These are phyloP conservation scores for Chlorella vulgaris DNA, from an alignment of 139 green algal genomes.

Conservation along the genomic window DNA sequence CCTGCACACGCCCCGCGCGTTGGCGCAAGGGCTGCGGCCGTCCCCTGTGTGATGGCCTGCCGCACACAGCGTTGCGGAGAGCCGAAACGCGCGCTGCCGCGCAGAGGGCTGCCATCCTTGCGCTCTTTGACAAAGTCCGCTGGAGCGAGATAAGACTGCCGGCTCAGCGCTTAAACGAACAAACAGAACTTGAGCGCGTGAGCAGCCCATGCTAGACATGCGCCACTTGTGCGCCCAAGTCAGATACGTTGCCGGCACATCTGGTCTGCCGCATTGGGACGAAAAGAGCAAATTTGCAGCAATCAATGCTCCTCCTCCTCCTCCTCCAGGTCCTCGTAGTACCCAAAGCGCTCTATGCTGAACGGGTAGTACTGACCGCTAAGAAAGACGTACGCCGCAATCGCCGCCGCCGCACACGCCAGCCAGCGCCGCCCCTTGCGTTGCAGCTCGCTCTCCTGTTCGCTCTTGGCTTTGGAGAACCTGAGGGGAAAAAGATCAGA, in stretches of 20 bases:
- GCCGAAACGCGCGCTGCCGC: no score
- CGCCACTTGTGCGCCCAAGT: no score
- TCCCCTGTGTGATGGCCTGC: no score
- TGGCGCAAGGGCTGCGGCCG: not conserved
- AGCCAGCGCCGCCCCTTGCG: slow-evolving; percentile 46
- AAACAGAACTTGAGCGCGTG: not conserved
- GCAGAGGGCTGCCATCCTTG: no score
- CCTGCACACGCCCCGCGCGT: not conserved
- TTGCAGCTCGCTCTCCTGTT: slow-evolving; percentile 19
- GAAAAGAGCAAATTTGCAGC: not conserved
- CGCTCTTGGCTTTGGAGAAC: slow-evolving; percentile 23
- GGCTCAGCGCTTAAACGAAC: no score
- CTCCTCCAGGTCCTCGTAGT: slow-evolving; percentile 16
- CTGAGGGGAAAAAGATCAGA: not conserved
- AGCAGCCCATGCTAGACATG: not conserved
- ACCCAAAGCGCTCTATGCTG: slow-evolving; percentile 2
- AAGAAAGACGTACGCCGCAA: slow-evolving; percentile 36
- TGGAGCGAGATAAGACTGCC: no score
- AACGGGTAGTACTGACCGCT: slow-evolving; percentile 42
- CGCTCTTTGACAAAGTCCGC: no score
- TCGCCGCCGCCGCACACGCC: slow-evolving; percentile 28
- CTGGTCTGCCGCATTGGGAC: no score
- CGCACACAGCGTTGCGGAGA: not conserved
- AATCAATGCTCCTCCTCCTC: slow-evolving; percentile 29
- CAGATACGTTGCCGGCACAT: no score